These are phyloP conservation scores for Neonectria coccinea DNA, from an alignment of 2,329 filamentous ascomycete species.

Conservation along the genomic window DNA sequence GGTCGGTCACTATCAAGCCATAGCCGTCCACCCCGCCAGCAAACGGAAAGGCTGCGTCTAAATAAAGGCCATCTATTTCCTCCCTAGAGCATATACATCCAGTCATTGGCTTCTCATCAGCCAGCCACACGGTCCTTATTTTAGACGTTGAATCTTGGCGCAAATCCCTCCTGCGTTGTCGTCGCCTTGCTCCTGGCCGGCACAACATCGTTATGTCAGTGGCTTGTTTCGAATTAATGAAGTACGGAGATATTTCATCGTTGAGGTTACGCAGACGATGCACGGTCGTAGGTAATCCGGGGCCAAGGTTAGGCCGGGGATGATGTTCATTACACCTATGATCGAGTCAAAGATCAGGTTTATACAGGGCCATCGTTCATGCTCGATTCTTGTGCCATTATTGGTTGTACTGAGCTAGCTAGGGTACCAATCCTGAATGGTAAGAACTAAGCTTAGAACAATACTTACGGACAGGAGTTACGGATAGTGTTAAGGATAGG, in stretches of 20 bases:
- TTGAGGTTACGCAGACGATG: constrained; percentile 36
- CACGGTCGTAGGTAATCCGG: constrained; percentile 19
- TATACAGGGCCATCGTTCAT: too few species aligned
- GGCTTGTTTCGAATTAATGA: constrained; percentile 25
- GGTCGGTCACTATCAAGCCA: background rate
- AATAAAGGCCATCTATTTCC: constrained; percentile 5
- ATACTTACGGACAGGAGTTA: too few species aligned
- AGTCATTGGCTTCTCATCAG: background rate
- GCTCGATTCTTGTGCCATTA: background rate
- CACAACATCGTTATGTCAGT: constrained; percentile 15
- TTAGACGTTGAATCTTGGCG: too few species aligned
- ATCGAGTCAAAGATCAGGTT: background rate
- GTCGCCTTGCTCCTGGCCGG: background rate
- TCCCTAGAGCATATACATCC: background rate
- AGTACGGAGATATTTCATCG: constrained; percentile 17
- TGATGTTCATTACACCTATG: background rate
- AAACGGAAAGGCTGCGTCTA: constrained; percentile 22
- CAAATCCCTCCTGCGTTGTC: too few species aligned
- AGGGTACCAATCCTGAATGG: too few species aligned
- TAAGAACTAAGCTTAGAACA: too few species aligned
- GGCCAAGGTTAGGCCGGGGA: constrained; percentile 22
- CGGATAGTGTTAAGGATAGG: too few species aligned
- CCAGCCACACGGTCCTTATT: background rate
- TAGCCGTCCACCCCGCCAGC: background rate
- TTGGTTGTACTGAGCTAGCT: background rate